These are phyloP conservation scores for Clathrospora elynae DNA, from an alignment of 2,329 filamentous ascomycete genomes.

Conservation along the genomic window DNA sequence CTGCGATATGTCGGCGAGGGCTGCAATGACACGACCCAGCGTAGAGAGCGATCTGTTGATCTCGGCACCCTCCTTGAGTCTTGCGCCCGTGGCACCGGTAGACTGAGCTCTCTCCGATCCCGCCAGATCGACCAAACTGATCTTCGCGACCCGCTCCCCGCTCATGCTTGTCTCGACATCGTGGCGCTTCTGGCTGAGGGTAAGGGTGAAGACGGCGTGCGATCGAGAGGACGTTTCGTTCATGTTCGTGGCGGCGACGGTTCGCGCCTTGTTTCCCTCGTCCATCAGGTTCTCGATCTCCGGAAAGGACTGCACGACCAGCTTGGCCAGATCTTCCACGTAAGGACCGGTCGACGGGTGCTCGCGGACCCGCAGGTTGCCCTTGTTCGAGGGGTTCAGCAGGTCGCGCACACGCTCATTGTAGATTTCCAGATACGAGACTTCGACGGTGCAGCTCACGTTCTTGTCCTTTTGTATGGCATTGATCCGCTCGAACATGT, in stretches of 20 bases:
- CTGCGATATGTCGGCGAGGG: constrained; percentile 85
- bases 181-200: constrained; percentile 89
- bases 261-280: constrained; percentile 97
- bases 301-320: constrained; percentile 88
- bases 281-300: constrained; percentile 99
- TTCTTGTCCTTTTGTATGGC: constrained; percentile 73
- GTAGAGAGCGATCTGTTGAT: constrained; percentile 98
- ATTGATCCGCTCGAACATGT: constrained; percentile 91
- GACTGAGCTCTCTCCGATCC: constrained; percentile 97
- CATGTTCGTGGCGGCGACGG: constrained; percentile 98
- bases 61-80: constrained; percentile 95
- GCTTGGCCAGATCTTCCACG: constrained; percentile 94
- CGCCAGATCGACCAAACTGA: constrained; percentile 95
- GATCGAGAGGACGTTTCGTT: constrained; percentile 99
- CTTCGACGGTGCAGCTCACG: constrained; percentile 89
- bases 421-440: constrained; percentile 99
- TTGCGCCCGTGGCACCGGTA: constrained; percentile 91
- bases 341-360: constrained; percentile 97
- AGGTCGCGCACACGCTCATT: constrained; percentile 96
- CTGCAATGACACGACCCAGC: constrained; percentile 94
- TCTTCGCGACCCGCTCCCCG: constrained; percentile 96
- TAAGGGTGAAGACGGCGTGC: constrained; percentile 96
- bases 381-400: constrained; percentile 92
- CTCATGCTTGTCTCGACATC: constrained; percentile 95
- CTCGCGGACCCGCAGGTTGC: constrained; percentile 95